Percentiles rank a stretch among this genome's conserved stretches.
Evolutionary conservation across 768 basidiomycete species (phyloP).

Genomic region (Suillus variegatus): DNA sequence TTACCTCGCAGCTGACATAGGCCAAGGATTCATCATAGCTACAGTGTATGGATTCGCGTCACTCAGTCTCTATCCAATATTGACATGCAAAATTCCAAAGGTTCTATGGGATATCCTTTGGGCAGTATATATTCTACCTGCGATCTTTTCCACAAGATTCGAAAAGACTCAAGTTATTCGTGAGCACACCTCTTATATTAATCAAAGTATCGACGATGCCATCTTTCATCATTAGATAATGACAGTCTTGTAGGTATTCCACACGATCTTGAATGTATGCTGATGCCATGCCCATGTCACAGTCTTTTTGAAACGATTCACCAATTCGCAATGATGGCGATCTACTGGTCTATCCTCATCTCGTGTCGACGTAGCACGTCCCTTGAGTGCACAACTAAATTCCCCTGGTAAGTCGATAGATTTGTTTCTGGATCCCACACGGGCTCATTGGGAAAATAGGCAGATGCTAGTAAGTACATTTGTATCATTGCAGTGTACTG

Average conservation of each 20-base stretch:
- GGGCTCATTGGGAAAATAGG: not conserved
- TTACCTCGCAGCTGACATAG: not conserved
- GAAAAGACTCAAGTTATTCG: constrained; percentile 14
- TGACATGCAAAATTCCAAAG: constrained; percentile 4
- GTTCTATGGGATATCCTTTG: constrained; percentile 19
- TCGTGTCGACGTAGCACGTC: constrained; percentile 2
- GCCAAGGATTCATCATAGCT: constrained; percentile 16
- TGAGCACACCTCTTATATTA: constrained; percentile 8
- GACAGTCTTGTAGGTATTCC: not conserved
- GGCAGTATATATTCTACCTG: constrained; percentile 22
- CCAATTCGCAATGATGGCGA: not conserved
- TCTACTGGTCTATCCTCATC: not conserved
- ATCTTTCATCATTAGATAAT: not conserved
- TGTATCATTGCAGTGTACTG: not conserved
- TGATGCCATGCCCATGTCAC: not conserved
- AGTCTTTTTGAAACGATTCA: not conserved
- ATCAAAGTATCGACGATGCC: not conserved
- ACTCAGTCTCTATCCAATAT: not conserved
- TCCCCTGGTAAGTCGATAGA: not conserved
- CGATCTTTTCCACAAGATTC: constrained; percentile 19
- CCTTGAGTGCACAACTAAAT: not conserved
- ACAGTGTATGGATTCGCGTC: constrained; percentile 12
- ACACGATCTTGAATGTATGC: not conserved
- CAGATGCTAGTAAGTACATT: not conserved
- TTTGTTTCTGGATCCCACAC: not conserved